A percentile compares a stretch with the other conserved stretches of the same genome.
These are phyloP conservation scores for Erodium moschatum DNA, from an alignment of 441 rosid species.

Conservation along the genomic window DNA sequence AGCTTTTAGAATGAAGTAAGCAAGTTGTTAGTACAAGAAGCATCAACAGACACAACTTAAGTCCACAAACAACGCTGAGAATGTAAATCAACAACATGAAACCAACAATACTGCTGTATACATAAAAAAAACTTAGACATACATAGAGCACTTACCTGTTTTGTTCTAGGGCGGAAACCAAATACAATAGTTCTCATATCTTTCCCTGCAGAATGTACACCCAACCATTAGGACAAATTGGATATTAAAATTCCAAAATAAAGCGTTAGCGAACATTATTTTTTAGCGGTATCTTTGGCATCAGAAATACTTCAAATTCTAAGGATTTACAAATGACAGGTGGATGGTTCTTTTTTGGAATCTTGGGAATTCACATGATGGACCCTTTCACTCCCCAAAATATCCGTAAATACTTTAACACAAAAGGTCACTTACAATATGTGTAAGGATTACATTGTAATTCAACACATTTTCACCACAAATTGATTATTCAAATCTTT, in stretches of 20 bases:
- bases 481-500: neutral
- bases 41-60: too few relatives aligned
- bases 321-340: neutral
- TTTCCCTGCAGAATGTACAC: slow-evolving; percentile 52
- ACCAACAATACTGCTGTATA: neutral
- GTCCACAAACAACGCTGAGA: too few relatives aligned
- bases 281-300: neutral
- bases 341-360: neutral
- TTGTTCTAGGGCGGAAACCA: slow-evolving; percentile 83
- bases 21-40: too few relatives aligned
- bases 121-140: neutral
- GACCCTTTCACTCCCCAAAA: neutral
- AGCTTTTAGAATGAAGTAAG: too few relatives aligned
- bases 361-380: neutral
- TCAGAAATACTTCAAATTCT: neutral
- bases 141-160: slow-evolving; percentile 45
- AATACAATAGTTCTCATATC: slow-evolving; percentile 93
- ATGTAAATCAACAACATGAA: too few relatives aligned
- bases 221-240: neutral
- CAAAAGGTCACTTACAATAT: neutral
- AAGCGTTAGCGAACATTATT: too few relatives aligned
- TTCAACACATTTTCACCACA: neutral
- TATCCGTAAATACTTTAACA: neutral
- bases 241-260: neutral
- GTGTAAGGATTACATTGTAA: neutral